Evolutionary conservation across 768 basidiomycete genomes (phyloP).

Genomic region (Mycena filopes): DNA sequence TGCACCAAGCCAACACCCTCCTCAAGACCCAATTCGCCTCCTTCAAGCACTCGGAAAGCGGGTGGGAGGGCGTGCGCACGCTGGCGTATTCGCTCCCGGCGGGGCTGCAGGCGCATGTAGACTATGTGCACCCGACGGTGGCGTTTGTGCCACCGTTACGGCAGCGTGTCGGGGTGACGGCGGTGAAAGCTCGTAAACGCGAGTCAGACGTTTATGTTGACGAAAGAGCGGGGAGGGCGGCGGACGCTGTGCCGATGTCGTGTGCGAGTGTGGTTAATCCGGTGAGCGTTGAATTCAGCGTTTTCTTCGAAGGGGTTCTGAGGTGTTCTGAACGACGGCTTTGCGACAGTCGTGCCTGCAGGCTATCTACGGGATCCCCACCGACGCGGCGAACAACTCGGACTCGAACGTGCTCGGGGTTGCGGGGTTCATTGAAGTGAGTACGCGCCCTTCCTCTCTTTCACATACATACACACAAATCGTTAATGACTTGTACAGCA

Average conservation of each 20-base stretch:
- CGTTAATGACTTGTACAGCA: conserved; percentile 10
- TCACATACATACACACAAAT: background rate
- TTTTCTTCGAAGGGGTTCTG: background rate
- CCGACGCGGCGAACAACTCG: conserved; percentile 14
- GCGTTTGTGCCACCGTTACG: conserved; percentile 26
- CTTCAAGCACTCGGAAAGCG: conserved; percentile 50
- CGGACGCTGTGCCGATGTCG: conserved; percentile 9
- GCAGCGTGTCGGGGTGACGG: background rate
- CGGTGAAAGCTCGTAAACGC: conserved; percentile 7
- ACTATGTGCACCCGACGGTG: conserved; percentile 54
- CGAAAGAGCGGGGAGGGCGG: background rate
- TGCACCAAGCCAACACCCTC: conserved; percentile 57
- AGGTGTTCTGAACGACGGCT: background rate
- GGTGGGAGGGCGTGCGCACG: conserved; percentile 54
- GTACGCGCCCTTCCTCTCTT: too few relatives aligned
- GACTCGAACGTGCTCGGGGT: conserved; percentile 44
- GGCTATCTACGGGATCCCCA: conserved; percentile 19
- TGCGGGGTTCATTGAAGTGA: conserved; percentile 40
- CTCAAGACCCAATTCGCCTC: conserved; percentile 51
- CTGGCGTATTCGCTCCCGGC: conserved; percentile 61
- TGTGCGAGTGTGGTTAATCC: conserved; percentile 17
- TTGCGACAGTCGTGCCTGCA: conserved; percentile 17
- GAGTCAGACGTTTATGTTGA: background rate
- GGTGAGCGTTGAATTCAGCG: background rate
- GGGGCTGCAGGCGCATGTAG: conserved; percentile 52